Evolutionary conservation across 192 early-diverging fungal species (phyloP).

Genomic region (Backusella macrospora): DNA sequence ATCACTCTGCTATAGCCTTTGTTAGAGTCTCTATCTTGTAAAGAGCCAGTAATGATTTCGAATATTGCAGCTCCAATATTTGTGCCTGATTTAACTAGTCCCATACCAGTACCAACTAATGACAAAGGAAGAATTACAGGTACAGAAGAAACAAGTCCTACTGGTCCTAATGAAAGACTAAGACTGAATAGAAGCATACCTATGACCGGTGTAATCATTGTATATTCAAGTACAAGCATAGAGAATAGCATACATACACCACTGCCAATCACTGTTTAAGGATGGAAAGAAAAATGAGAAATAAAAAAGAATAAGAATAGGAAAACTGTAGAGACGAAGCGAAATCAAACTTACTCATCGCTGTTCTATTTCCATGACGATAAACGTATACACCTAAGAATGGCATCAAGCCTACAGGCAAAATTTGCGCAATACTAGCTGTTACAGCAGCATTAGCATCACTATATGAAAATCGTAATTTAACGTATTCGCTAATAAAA

Average conservation of each 20-base stretch:
- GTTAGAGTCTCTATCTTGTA: conserved; percentile 52
- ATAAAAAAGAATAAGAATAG: not conserved
- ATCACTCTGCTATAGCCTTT: conserved; percentile 41
- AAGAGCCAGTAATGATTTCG: conserved; percentile 58
- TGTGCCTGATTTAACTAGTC: conserved; percentile 63
- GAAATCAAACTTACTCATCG: conserved; percentile 38
- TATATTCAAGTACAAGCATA: conserved; percentile 54
- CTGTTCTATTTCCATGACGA: conserved; percentile 62
- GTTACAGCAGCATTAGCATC: conserved; percentile 66
- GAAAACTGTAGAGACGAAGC: too few species aligned
- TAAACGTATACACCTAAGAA: conserved; percentile 74
- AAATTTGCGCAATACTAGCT: conserved; percentile 67
- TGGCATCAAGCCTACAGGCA: conserved; percentile 71
- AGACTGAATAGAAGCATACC: conserved; percentile 62
- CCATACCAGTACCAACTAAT: conserved; percentile 61
- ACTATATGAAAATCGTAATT: conserved; percentile 64
- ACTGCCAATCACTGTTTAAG: conserved; percentile 35
- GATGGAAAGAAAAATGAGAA: not conserved
- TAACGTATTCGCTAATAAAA: conserved; percentile 65
- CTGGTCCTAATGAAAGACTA: conserved; percentile 61
- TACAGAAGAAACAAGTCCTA: conserved; percentile 59
- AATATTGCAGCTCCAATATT: conserved; percentile 64
- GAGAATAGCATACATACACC: conserved; percentile 26
- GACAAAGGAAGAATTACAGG: conserved; percentile 58
- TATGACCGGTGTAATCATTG: conserved; percentile 51